Conservation (phyloP, 1,284 basidiomycete species). For the Xanthoconium separans region DNA sequence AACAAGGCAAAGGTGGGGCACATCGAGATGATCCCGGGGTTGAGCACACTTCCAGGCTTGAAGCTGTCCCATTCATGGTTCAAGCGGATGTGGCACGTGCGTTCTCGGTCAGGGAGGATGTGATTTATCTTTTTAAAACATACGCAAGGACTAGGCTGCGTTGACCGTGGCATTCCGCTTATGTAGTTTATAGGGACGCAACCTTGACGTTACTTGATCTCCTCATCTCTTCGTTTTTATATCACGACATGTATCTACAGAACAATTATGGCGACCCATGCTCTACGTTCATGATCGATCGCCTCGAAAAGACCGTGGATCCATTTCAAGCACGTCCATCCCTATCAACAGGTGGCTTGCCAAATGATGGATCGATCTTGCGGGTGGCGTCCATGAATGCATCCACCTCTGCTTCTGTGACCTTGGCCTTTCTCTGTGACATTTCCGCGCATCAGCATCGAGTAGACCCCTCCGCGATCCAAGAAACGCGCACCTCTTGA, state of each 20-base stretch:
- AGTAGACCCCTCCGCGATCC: not conserved
- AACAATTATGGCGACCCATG: not conserved
- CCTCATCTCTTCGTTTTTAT: not conserved
- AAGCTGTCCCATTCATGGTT: conserved; percentile 31
- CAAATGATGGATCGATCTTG: conserved; percentile 65
- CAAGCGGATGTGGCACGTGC: conserved; percentile 33
- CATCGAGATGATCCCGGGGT: conserved; percentile 25
- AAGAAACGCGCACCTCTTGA: conserved; percentile 69
- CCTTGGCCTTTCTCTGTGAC: conserved; percentile 69
- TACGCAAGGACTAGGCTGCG: not conserved
- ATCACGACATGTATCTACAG: not conserved
- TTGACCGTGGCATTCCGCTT: conserved; percentile 8
- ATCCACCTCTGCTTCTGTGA: conserved; percentile 79
- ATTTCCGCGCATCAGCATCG: not conserved
- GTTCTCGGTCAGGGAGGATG: conserved; percentile 22
- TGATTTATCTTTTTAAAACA: conserved; percentile 10
- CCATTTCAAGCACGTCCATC: not conserved
- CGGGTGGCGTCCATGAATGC: conserved; percentile 85
- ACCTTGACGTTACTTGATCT: not conserved
- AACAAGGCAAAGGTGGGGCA: conserved; percentile 19
- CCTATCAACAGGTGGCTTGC: conserved; percentile 23
- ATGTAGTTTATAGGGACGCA: not conserved
- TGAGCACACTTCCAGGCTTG: conserved; percentile 24
- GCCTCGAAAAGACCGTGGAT: not conserved
- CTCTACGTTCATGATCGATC: not conserved